These are phyloP conservation scores for Cicer pinnatifidum DNA, from an alignment of 306 rosid species.

Conservation along the genomic window DNA sequence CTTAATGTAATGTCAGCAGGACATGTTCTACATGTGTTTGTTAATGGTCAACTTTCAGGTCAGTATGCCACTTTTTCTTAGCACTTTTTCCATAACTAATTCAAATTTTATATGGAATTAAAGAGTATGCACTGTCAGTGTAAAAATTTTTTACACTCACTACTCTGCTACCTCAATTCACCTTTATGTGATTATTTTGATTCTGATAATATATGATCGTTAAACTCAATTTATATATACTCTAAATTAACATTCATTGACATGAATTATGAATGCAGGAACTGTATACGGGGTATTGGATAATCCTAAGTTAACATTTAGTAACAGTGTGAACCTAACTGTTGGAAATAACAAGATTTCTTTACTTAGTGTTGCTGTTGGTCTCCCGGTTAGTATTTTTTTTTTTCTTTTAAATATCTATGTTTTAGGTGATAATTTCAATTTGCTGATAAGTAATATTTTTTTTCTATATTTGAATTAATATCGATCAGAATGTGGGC, in stretches of 20 bases:
- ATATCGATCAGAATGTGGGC: conserved; percentile 74
- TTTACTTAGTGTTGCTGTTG: conserved; percentile 77
- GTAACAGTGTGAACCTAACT: conserved; percentile 60
- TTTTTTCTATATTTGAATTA: conserved; percentile 33
- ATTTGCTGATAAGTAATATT: not conserved
- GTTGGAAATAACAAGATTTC: conserved; percentile 89
- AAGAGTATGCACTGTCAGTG: too few relatives aligned
- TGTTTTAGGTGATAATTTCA: conserved; percentile 28
- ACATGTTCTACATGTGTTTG: conserved; percentile 74
- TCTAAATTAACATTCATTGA: not conserved
- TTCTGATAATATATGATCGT: too few relatives aligned
- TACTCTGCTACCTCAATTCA: not conserved
- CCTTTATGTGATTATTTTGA: too few relatives aligned
- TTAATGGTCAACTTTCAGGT: conserved; percentile 81
- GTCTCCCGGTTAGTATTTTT: conserved; percentile 81
- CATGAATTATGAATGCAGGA: conserved; percentile 60
- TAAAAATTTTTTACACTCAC: too few relatives aligned
- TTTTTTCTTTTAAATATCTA: conserved; percentile 17
- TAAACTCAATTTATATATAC: not conserved
- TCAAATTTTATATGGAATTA: not conserved
- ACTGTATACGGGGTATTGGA: conserved; percentile 66
- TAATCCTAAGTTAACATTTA: conserved; percentile 69
- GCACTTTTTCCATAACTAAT: not conserved
- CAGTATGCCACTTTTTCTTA: conserved; percentile 16
- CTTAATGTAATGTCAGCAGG: conserved; percentile 74